These are phyloP conservation scores for Vigna trinervia DNA, from an alignment of 306 rosid genomes.

Conservation along the genomic window DNA sequence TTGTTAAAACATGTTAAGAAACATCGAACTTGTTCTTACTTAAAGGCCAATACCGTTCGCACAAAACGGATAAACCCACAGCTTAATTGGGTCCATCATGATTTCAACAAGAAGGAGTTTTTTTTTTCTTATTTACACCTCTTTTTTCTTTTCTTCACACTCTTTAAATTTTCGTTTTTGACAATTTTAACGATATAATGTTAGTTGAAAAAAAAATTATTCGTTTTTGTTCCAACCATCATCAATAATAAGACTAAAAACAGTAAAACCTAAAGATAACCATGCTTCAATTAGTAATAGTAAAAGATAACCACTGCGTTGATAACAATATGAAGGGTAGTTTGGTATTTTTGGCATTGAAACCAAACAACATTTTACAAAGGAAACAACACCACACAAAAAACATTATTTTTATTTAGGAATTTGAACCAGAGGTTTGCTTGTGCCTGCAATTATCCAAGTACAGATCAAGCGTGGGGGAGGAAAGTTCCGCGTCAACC, in stretches of 20 bases:
- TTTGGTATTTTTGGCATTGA: background rate
- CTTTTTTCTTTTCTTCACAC: no score
- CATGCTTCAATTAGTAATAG: background rate
- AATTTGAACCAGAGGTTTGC: background rate
- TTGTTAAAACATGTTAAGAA: no score
- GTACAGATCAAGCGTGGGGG: background rate
- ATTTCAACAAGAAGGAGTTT: no score
- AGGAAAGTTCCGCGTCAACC: background rate
- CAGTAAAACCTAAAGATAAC: constrained; percentile 3
- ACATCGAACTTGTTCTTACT: no score
- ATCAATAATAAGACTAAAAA: background rate
- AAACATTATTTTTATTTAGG: background rate
- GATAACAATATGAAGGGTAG: background rate
- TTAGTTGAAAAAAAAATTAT: no score
- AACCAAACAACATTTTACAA: background rate
- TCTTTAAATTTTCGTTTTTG: no score
- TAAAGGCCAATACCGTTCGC: no score
- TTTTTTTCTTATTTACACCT: no score
- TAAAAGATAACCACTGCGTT: background rate
- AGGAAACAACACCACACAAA: background rate
- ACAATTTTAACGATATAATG: no score
- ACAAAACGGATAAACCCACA: no score
- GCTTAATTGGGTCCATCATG: no score
- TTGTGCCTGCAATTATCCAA: background rate
- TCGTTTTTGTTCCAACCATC: no score